Evolutionary conservation across 495 filamentous ascomycete genomes (phyloP).

Genomic region (Polyplosphaeria fusca): DNA sequence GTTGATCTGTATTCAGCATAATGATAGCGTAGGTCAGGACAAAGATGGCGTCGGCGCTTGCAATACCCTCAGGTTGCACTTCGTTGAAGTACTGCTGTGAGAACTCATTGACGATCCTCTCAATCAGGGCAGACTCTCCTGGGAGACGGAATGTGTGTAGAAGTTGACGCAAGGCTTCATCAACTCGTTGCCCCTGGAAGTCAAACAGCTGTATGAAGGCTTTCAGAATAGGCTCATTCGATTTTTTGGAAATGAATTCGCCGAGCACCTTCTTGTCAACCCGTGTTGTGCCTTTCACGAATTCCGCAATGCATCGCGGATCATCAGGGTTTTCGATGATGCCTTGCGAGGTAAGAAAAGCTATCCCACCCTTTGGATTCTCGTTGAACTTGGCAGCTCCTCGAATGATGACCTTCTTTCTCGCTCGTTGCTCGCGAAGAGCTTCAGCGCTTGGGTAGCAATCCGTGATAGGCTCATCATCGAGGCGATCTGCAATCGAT

Average conservation of each 20-base stretch:
- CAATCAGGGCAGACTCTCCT: constrained; percentile 88
- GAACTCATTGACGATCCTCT: constrained; percentile 84
- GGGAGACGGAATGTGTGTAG: constrained; percentile 92
- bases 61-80: constrained; percentile 68
- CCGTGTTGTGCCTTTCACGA: constrained; percentile 79
- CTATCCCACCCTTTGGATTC: constrained; percentile 83
- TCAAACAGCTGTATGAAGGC: constrained; percentile 84
- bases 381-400: constrained; percentile 94
- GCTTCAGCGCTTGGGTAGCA: constrained; percentile 63
- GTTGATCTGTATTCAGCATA: constrained; percentile 92
- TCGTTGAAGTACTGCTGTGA: constrained; percentile 80
- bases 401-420: constrained; percentile 83
- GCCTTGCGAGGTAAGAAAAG: constrained; percentile 75
- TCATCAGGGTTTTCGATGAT: constrained; percentile 75
- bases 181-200: constrained; percentile 79
- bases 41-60: constrained; percentile 84
- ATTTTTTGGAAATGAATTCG: constrained; percentile 86
- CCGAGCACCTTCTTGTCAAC: constrained; percentile 88
- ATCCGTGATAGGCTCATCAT: constrained; percentile 62
- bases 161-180: constrained; percentile 83
- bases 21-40: constrained; percentile 94
- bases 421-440: constrained; percentile 66
- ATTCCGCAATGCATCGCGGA: constrained; percentile 69
- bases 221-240: constrained; percentile 74
- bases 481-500: constrained; percentile 80